These are phyloP conservation scores for Agrocybe pediades DNA, from an alignment of 768 basidiomycete genomes.

Conservation along the genomic window DNA sequence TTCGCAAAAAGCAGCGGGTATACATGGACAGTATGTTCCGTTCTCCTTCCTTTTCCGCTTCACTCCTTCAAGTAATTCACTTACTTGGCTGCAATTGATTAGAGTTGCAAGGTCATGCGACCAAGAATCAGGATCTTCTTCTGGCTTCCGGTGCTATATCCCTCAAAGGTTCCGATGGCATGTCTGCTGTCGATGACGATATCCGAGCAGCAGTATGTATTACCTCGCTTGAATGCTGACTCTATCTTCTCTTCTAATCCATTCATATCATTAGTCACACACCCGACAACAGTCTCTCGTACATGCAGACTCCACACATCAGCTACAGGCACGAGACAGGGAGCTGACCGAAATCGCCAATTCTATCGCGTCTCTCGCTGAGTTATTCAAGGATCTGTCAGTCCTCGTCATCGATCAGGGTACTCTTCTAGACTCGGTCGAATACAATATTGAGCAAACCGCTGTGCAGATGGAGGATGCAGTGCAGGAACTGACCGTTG, in stretches of 20 bases:
- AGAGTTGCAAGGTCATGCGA: slow-evolving; percentile 97
- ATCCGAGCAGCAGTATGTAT: slow-evolving; percentile 77
- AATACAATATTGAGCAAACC: slow-evolving; percentile 96
- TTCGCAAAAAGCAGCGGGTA: slow-evolving; percentile 96
- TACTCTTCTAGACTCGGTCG: slow-evolving; percentile 92
- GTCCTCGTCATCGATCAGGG: slow-evolving; percentile 97
- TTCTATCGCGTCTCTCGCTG: slow-evolving; percentile 88
- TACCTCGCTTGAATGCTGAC: slow-evolving; percentile 7
- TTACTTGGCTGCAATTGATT: slow-evolving; percentile 18
- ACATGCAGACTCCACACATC: slow-evolving; percentile 41
- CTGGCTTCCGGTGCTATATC: slow-evolving; percentile 87
- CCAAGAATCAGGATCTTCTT: slow-evolving; percentile 94
- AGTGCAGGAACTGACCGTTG: slow-evolving; percentile 79
- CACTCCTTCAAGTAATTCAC: slow-evolving; percentile 12
- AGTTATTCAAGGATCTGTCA: slow-evolving; percentile 94
- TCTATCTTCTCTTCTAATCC: slow-evolving; percentile 12
- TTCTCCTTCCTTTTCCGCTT: slow-evolving; percentile 25
- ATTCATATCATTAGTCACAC: slow-evolving; percentile 27
- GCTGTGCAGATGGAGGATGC: slow-evolving; percentile 81
- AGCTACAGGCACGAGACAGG: slow-evolving; percentile 49
- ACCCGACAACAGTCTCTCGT: slow-evolving; percentile 39
- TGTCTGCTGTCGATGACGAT: slow-evolving; percentile 90
- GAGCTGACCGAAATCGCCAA: slow-evolving; percentile 91
- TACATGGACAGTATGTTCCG: slow-evolving; percentile 91
- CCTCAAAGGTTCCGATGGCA: slow-evolving; percentile 77